phyloP scores from a whole-genome alignment of 1,284 basidiomycete genomes.

The Leccinum huronense region DNA sequence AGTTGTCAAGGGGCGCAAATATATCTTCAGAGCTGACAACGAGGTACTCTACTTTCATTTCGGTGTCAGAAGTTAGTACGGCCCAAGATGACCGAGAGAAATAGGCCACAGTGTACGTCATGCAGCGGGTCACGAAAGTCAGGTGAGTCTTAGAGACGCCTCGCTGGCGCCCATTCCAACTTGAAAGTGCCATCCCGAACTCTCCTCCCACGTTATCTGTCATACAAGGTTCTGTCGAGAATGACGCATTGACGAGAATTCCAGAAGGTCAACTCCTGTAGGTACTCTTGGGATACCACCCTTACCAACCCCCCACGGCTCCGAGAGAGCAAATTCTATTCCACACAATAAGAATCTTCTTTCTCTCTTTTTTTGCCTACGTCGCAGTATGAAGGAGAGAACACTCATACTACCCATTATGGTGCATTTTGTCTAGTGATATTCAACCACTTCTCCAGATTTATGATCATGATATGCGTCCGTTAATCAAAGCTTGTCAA shows the following conservation, averaged over 20 bases:
- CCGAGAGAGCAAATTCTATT: not conserved
- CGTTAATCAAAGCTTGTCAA: not conserved
- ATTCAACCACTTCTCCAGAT: not conserved
- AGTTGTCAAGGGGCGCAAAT: not conserved
- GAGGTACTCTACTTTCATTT: not conserved
- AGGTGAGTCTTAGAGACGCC: not conserved
- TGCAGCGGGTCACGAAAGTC: not conserved
- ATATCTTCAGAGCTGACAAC: not conserved
- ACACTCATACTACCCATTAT: not conserved
- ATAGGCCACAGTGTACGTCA: not conserved
- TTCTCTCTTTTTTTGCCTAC: too few species aligned
- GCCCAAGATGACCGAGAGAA: not conserved
- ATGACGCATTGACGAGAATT: not conserved
- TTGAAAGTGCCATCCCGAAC: not conserved
- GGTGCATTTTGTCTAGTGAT: not conserved
- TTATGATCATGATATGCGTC: not conserved
- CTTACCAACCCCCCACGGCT: not conserved
- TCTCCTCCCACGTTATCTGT: not conserved
- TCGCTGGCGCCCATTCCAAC: not conserved
- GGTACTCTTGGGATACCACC: too few species aligned
- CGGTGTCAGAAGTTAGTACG: not conserved
- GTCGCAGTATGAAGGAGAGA: not conserved
- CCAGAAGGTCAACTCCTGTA: not conserved
- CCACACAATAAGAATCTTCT: too few species aligned
- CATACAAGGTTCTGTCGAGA: constrained; percentile 1